Evolutionary conservation across 129 eudicot genomes (phyloP), one percentile per base, ranked within the genome.

Genomic region (Erigeron canadensis): DNA sequence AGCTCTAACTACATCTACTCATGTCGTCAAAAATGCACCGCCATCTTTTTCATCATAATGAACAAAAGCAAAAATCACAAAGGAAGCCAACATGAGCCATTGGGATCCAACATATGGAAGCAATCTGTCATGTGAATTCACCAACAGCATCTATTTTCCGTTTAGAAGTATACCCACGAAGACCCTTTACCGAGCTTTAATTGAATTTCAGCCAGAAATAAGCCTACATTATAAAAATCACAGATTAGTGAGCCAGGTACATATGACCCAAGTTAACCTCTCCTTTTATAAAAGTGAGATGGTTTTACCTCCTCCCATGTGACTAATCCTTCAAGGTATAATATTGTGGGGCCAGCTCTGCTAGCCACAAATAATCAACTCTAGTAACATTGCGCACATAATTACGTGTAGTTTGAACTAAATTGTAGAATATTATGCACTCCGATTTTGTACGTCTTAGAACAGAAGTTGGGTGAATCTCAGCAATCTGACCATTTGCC

Each of bases 281-380:
- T 28, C 34, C 3, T 28, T 28, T 28, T 3, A 28, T 28, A 28
- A 28, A 28, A 28, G 34, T 28, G 0, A 28, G 34, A 23, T 28
- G 34, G 34, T 28, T 28, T 28, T 28, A 28, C 34, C 34, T 28
- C 34, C 1, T 28, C 34, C 34, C 34, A 28, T 16, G 37, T 6
- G 17, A 15, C 72, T 65, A 65, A 16, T 86, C 89, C 71, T 81
- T 82, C 73, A 84, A 51, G 63, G 92, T 86, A 69, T 81, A 95
- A 73, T 73, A 86, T 44, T 90, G 96, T 39, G 99, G 99, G 69
- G 97, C 99, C 47, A 95, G 87, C 84, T 95, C 97, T 7, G 91
- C 84, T 53, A 95, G 83, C 99, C 96, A 90, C 87, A 88, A 70
- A 79, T 86, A 86, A 77, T 95, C 99, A 63, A 95, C 86, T 82